A percentile compares a stretch with the other conserved stretches of the same genome.
Conservation (phyloP, 208 protist species). For the Leishmania arabica region DNA sequence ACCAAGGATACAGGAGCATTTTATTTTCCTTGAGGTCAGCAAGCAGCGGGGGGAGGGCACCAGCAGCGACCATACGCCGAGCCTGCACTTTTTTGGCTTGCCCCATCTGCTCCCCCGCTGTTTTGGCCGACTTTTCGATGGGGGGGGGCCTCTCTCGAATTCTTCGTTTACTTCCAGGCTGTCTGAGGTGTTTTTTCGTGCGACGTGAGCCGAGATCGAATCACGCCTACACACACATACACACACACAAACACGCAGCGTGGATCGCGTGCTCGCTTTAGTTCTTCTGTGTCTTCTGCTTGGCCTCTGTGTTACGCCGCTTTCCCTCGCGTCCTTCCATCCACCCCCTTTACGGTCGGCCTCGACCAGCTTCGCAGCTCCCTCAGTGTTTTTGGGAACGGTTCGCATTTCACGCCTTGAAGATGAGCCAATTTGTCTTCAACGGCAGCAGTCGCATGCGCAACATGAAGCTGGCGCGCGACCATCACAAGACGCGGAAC, state of each 20-base stretch:
- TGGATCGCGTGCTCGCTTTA: not conserved
- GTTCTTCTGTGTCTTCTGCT: constrained; percentile 5
- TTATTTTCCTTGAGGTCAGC: not conserved
- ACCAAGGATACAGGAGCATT: not conserved
- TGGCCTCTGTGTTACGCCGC: not conserved
- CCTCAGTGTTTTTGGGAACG: not conserved
- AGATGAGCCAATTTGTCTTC: constrained; percentile 57
- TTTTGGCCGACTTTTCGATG: not conserved
- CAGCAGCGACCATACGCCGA: not conserved
- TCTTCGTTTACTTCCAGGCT: not conserved
- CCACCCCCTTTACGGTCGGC: constrained; percentile 2
- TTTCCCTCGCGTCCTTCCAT: constrained; percentile 5
- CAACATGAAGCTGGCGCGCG: constrained; percentile 60
- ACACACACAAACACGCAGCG: not conserved
- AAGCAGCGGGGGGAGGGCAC: not conserved
- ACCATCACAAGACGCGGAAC: constrained; percentile 54
- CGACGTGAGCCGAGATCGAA: not conserved
- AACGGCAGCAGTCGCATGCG: constrained; percentile 66
- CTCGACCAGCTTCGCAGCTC: not conserved
- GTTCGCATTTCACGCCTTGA: not conserved
- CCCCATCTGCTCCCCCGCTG: not conserved
- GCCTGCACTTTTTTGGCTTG: not conserved
- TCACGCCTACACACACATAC: not conserved
- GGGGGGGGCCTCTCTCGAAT: not conserved
- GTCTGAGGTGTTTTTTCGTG: not conserved